Base-by-base conservation (phyloP, 768 basidiomycete species). In the Mycena indigotica region DNA sequence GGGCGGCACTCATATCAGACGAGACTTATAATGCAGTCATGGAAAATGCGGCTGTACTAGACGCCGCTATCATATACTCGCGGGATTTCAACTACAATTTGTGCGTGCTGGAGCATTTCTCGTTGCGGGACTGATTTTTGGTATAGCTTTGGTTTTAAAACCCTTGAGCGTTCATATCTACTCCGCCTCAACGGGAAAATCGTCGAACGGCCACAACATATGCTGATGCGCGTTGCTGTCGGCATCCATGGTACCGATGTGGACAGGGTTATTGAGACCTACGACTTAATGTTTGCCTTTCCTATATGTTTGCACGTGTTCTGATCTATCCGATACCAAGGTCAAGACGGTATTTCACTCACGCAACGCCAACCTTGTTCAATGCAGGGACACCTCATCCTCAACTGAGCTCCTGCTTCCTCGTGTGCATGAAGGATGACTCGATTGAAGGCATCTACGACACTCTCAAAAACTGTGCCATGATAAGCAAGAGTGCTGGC, bases 361-460 rank as follows among this genome's bases (percentile, higher is more conserved):
- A 98, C 69, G 97, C 95, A 1, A 96, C 94, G 0, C 97, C 97
- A 4, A 99, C 95, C 1, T 84, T 98, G n/a, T 99, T 99, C 85
- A 98, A 98, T 71, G 95, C 96, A 44, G 97, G 97, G 29, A 98
- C 95, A 10, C 96, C 95, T 25, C 80, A 92, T 69, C 86, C 95
- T n/a, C 97, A 99, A 70, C 82, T 99, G 67, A 87, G 91, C 59
- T 97, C 94, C 3, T 98, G 97, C 78, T 99, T 98, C 85, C 85
- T 99, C 55, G 89, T 99, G 48, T 88, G 88, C 69, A 99, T 98
- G 97, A 95, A 95, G 75, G 95, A 98, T 19, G 97, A 98, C 72
- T 96, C 93, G 2, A 98, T 98, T 58, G 97, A 98, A 65, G 97
- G 97, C 21, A 98, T 99, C 75, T 99, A 98, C 72, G 95, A 98